These are phyloP conservation scores for Phytomonas francai DNA, from an alignment of 208 protist species.

Conservation along the genomic window DNA sequence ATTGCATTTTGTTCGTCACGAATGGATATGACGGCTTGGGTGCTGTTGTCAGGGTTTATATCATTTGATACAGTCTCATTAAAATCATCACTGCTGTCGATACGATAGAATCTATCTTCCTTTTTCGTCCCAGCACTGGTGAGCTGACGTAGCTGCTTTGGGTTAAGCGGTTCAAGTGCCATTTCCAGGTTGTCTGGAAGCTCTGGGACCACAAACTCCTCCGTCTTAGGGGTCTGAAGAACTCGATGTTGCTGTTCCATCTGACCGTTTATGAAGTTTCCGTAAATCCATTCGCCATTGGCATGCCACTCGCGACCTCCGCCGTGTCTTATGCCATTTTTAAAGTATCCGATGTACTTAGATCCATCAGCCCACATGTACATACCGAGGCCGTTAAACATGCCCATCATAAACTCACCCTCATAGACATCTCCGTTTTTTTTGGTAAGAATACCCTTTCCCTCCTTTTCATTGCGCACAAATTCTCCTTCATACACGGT, in stretches of 20 bases:
- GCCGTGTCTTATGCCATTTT: slow-evolving; percentile 79
- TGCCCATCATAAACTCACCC: slow-evolving; percentile 61
- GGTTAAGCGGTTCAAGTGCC: slow-evolving; percentile 30
- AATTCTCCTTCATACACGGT: slow-evolving; percentile 69
- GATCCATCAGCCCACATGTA: slow-evolving; percentile 76
- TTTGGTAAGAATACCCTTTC: slow-evolving; percentile 65
- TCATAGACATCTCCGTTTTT: slow-evolving; percentile 77
- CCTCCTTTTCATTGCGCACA: slow-evolving; percentile 68
- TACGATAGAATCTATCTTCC: slow-evolving; percentile 11
- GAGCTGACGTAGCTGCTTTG: slow-evolving; percentile 43
- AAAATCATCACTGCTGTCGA: slow-evolving; percentile 12
- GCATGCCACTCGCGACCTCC: slow-evolving; percentile 75
- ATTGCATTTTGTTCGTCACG: not conserved
- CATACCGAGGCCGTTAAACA: slow-evolving; percentile 69
- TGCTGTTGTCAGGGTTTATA: not conserved
- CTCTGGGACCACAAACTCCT: slow-evolving; percentile 23
- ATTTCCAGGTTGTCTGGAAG: slow-evolving; percentile 27
- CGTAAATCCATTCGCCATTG: slow-evolving; percentile 74
- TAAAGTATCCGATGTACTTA: slow-evolving; percentile 77
- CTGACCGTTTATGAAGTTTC: slow-evolving; percentile 63
- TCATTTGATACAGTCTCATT: not conserved
- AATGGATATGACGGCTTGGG: not conserved
- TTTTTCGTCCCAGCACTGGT: slow-evolving; percentile 24
- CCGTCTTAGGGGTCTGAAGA: not conserved
- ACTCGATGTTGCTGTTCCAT: slow-evolving; percentile 14